These are phyloP conservation scores for Porogramme epimiltina DNA, from an alignment of 1,284 basidiomycete genomes.

Conservation along the genomic window DNA sequence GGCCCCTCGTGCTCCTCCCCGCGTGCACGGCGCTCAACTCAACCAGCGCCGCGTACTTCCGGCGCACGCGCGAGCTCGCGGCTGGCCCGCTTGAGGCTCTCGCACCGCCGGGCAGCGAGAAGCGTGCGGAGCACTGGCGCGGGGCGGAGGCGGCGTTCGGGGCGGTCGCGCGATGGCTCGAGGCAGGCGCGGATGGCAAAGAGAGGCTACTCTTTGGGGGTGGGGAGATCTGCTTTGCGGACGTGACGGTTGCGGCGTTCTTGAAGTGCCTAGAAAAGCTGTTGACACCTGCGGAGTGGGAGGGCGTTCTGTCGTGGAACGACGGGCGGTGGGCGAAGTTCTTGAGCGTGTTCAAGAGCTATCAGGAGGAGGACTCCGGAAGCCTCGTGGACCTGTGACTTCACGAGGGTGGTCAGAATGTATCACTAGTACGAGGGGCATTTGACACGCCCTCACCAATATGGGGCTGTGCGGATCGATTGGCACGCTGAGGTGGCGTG, in stretches of 20 bases:
- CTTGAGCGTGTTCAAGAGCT: constrained; percentile 34
- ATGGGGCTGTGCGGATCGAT: too few relatives aligned
- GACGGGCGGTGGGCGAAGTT: constrained; percentile 40
- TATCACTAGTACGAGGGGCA: too few relatives aligned
- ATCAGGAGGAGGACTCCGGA: too few relatives aligned
- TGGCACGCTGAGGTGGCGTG: too few relatives aligned
- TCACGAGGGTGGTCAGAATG: too few relatives aligned
- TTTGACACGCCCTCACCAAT: too few relatives aligned
- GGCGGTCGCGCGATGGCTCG: constrained; percentile 32
- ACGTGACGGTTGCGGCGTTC: constrained; percentile 34
- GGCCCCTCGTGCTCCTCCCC: constrained; percentile 15
- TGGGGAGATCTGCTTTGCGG: constrained; percentile 36
- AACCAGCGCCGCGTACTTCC: constrained; percentile 39
- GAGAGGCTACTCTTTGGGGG: constrained; percentile 25
- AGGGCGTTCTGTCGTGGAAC: constrained; percentile 35
- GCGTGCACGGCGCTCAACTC: constrained; percentile 26
- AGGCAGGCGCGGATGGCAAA: constrained; percentile 24
- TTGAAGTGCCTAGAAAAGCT: constrained; percentile 33
- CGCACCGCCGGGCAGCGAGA: constrained; percentile 25
- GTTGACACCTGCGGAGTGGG: constrained; percentile 39
- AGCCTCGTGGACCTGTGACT: too few relatives aligned
- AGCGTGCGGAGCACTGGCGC: constrained; percentile 33
- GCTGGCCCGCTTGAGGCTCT: constrained; percentile 40
- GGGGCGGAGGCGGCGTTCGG: constrained; percentile 32
- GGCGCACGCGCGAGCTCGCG: constrained; percentile 34